Conservation (phyloP, 352 stramenopile species). For the Globisporangium parvum region DNA sequence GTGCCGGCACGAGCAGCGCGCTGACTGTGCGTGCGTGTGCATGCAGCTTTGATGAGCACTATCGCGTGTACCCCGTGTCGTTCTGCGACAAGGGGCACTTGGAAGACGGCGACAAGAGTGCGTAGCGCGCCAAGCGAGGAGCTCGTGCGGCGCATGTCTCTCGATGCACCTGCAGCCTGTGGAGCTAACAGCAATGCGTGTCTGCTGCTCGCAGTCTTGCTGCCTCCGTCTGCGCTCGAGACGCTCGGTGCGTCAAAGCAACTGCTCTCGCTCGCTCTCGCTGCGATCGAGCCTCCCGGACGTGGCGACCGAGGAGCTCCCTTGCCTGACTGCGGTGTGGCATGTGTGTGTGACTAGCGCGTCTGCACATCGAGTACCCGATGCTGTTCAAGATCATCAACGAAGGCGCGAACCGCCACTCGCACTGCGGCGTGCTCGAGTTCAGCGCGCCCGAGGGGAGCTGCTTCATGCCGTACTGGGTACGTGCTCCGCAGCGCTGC, state of each 20-base stretch:
- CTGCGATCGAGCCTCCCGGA: constrained; percentile 1
- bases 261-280: background rate
- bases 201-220: constrained; percentile 62
- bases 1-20: background rate
- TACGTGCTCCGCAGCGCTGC: too few relatives aligned
- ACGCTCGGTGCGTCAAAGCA: constrained; percentile 74
- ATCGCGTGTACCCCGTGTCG: constrained; percentile 82
- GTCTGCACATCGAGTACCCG: constrained; percentile 97
- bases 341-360: constrained; percentile 24
- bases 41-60: constrained; percentile 80
- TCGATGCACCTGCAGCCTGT: background rate
- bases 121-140: constrained; percentile 10
- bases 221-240: constrained; percentile 97
- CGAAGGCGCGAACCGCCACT: constrained; percentile 81
- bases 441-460: constrained; percentile 98
- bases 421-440: constrained; percentile 97
- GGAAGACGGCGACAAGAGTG: constrained; percentile 88
- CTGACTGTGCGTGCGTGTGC: background rate
- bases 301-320: too few relatives aligned
- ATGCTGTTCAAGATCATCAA: constrained; percentile 98
- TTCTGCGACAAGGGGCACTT: constrained; percentile 85
- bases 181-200: background rate
- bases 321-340: background rate
- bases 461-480: constrained; percentile 99
- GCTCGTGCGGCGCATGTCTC: background rate